phyloP scores from a whole-genome alignment of 2,329 filamentous ascomycete species.

The Pseudogymnoascus pannorum region DNA sequence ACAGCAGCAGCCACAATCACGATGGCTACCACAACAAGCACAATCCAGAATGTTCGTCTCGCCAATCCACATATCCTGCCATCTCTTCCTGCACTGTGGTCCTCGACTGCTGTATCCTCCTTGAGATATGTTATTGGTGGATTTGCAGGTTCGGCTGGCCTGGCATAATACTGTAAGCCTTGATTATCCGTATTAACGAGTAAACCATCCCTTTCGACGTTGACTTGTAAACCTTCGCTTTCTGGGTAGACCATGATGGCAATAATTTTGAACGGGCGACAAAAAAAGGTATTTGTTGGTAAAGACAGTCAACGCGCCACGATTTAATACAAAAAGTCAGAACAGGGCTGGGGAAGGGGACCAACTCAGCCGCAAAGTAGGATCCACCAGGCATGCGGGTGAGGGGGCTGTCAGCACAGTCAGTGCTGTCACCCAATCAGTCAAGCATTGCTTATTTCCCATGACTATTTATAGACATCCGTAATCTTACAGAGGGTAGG shows the following conservation, averaged over 20 bases:
- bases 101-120: background rate
- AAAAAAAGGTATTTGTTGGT: background rate
- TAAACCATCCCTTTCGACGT: background rate
- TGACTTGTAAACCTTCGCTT: background rate
- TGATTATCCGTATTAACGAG: background rate
- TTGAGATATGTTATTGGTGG: background rate
- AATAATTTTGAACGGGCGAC: background rate
- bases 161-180: background rate
- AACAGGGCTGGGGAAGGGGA: background rate
- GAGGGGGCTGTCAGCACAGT: slow-evolving; percentile 39
- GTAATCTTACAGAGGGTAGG: no score
- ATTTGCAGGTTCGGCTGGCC: background rate
- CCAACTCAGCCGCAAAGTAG: background rate
- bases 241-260: background rate
- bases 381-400: background rate
- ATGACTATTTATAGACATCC: background rate
- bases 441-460: slow-evolving; percentile 29
- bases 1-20: slow-evolving; percentile 12
- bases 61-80: slow-evolving; percentile 11
- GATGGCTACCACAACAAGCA: background rate
- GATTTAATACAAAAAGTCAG: background rate
- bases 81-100: background rate
- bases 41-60: slow-evolving; percentile 11
- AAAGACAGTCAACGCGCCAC: background rate
- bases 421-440: slow-evolving; percentile 51